Percentiles rank a stretch among this genome's conserved stretches.
These are phyloP conservation scores for Backusella luteola DNA, from an alignment of 192 early-diverging fungal genomes.

Conservation along the genomic window DNA sequence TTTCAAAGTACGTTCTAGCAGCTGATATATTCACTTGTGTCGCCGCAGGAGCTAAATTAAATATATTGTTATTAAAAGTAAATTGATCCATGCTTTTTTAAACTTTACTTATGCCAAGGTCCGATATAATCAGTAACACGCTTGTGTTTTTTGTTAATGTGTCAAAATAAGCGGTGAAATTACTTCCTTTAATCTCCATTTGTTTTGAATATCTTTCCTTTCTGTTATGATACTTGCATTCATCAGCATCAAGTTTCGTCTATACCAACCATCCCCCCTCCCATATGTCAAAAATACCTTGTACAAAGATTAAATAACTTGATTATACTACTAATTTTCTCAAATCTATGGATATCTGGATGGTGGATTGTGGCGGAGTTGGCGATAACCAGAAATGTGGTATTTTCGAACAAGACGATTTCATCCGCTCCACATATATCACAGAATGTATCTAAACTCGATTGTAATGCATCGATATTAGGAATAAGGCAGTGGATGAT, in stretches of 20 bases:
- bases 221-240: slow-evolving; percentile 26
- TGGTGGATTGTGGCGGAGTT: slow-evolving; percentile 63
- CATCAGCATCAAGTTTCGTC: background rate
- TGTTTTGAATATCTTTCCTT: slow-evolving; percentile 58
- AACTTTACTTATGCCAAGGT: slow-evolving; percentile 75
- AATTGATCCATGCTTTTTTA: background rate
- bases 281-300: slow-evolving; percentile 35
- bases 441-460: slow-evolving; percentile 77
- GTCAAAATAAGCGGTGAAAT: slow-evolving; percentile 77
- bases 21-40: slow-evolving; percentile 79
- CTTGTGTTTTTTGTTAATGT: slow-evolving; percentile 82
- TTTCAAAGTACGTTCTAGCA: slow-evolving; percentile 80
- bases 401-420: slow-evolving; percentile 91
- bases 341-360: slow-evolving; percentile 80
- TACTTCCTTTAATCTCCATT: slow-evolving; percentile 81
- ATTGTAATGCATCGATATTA: slow-evolving; percentile 80
- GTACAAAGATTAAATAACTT: slow-evolving; percentile 88
- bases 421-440: slow-evolving; percentile 88
- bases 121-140: slow-evolving; percentile 82
- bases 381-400: slow-evolving; percentile 95
- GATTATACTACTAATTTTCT: slow-evolving; percentile 89
- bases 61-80: background rate
- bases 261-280: background rate
- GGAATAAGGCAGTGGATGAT: slow-evolving; percentile 96
- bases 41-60: slow-evolving; percentile 68